phyloP scores from a whole-genome alignment of 768 basidiomycete genomes.

The Tephrocybe rancida region DNA sequence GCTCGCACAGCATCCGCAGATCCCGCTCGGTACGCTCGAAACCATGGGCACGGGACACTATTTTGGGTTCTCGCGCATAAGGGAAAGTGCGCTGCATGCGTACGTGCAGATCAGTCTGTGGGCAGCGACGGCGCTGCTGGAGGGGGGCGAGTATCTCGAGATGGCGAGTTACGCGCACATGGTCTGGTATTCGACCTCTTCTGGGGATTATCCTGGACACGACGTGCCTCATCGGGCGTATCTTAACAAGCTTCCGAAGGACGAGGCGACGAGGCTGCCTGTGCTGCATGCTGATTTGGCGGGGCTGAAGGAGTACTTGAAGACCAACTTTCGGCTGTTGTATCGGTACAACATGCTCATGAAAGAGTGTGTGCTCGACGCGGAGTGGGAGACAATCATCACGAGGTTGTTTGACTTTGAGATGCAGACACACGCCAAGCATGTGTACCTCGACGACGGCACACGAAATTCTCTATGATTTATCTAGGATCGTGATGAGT shows the following conservation, averaged over 20 bases:
- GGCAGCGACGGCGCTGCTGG: slow-evolving; percentile 27
- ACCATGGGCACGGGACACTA: slow-evolving; percentile 33
- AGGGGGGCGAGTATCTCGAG: no score
- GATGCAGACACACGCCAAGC: no score
- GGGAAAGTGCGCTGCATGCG: no score
- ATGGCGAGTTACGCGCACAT: slow-evolving; percentile 21
- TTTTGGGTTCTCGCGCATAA: slow-evolving; percentile 38
- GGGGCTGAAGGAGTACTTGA: slow-evolving; percentile 32
- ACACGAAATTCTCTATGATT: no score
- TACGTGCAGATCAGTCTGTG: slow-evolving; percentile 38
- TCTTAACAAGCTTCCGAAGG: slow-evolving; percentile 15
- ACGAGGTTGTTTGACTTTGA: no score
- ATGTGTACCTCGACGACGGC: no score
- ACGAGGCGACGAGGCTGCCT: slow-evolving; percentile 2
- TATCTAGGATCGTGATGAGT: no score
- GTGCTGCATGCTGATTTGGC: slow-evolving; percentile 21
- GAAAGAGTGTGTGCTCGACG: no score
- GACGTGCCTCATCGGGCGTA: slow-evolving; percentile 31
- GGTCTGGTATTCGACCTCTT: slow-evolving; percentile 9
- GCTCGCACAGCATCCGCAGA: neutral
- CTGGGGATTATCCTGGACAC: slow-evolving; percentile 33
- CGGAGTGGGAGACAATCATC: no score
- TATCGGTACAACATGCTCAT: slow-evolving; percentile 40
- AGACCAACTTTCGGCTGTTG: no score
- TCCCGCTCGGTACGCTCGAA: no score